Conservation (phyloP, 163 green algal genomes). For the Coccomyxa subellipsoidea region DNA sequence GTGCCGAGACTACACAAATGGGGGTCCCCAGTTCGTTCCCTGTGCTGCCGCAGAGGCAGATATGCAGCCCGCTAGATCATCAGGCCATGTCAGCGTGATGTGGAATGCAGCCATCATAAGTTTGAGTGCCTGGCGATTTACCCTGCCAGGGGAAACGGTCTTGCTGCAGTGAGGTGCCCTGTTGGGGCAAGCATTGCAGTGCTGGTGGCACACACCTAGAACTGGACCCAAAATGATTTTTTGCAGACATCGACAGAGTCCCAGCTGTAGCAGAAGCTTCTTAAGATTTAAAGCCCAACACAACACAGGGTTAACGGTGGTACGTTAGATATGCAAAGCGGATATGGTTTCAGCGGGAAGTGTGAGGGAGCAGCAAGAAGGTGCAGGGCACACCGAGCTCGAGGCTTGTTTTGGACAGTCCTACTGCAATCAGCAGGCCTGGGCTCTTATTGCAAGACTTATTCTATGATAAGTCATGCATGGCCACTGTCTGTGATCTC, state of each 20-base stretch:
- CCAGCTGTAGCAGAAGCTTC: neutral
- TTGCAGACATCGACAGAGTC: neutral
- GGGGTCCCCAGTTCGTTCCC: conserved; percentile 45
- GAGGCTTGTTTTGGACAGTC: neutral
- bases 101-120: too few relatives aligned
- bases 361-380: conserved; percentile 5
- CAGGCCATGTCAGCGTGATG: too few relatives aligned
- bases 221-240: conserved; percentile 46
- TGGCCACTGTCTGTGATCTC: too few relatives aligned
- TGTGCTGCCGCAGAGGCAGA: neutral
- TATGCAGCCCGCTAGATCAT: too few relatives aligned
- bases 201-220: conserved; percentile 72
- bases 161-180: conserved; percentile 34
- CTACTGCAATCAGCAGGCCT: neutral
- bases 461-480: too few relatives aligned
- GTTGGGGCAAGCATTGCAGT: conserved; percentile 40
- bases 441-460: too few relatives aligned
- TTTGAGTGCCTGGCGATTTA: conserved; percentile 36
- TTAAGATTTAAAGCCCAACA: neutral
- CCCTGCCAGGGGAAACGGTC: conserved; percentile 15
- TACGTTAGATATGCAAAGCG: too few relatives aligned
- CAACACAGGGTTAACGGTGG: too few relatives aligned
- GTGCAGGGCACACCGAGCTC: neutral
- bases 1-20: conserved; percentile 61
- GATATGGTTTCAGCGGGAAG: too few relatives aligned